Base-by-base conservation (phyloP, 2,329 filamentous ascomycete species). In the Coleophoma crateriformis region DNA sequence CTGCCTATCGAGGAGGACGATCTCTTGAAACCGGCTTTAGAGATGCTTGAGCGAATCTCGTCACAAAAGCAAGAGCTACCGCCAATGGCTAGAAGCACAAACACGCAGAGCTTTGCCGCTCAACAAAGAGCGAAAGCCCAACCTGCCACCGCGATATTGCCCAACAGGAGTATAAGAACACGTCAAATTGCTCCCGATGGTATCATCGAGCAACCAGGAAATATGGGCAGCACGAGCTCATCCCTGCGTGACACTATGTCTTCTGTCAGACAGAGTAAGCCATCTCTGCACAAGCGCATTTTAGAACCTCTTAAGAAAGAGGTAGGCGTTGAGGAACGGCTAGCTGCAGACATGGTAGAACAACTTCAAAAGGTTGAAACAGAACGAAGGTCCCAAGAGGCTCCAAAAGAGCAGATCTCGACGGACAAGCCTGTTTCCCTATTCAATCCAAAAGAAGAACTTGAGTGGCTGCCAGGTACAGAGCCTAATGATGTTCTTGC, bases 41-140 rank as follows among this genome's bases (percentile, higher is more conserved):
- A 58, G 20, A 38, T 45, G 20, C 33, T 58, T n/a, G 48, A 53
- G 15, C 41, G 41, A 4, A n/a, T 11, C 22, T 44, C 41, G 12
- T 45, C 52, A 40, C 47, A 20, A 20, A 20, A 42, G 39, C 48
- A 47, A 10, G 33, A 17, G 17, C 20, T 32, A 27, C 37, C 63
- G 1, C 67, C 71, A 0, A 27, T 27, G 27, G 65, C 70, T 0
- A 72, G 71, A 4, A 65, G 71, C 74, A 34, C 76, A 73, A 34
- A 78, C 74, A 2, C 79, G 10, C 81, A 85, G 61, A 85, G 82
- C 61, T 85, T 84, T 63, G 82, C 82, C 12, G 82, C 82, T 3
- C 82, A 85, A 56, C 82, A 85, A 57, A 70, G 82, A 56, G 78
- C 79, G 20, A 80, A 82, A 53, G 72, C 72, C 55, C 73, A 72